phyloP scores from a whole-genome alignment of 306 rosid genomes.

The Astragalus membranaceus region DNA sequence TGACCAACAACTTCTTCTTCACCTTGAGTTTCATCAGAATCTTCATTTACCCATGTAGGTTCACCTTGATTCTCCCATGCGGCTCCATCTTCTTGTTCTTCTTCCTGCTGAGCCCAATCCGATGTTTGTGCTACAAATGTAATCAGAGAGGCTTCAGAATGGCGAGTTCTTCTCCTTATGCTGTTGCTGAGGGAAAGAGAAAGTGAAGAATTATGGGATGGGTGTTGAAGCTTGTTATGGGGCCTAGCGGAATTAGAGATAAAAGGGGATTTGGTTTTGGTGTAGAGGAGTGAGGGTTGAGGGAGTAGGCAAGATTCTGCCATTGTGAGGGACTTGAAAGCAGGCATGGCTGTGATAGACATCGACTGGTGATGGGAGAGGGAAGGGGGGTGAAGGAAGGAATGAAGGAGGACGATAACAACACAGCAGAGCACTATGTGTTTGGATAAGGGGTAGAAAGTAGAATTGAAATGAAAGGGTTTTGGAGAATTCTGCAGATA shows the following conservation, averaged over 20 bases:
- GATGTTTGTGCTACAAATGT: slow-evolving; percentile 68
- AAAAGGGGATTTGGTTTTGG: too few relatives aligned
- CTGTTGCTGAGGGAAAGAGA: slow-evolving; percentile 1
- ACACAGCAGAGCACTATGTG: slow-evolving; percentile 1
- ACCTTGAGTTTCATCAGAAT: slow-evolving; percentile 22
- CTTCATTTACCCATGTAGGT: slow-evolving; percentile 39
- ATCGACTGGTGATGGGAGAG: not conserved
- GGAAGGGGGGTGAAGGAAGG: too few relatives aligned
- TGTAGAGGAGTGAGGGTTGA: too few relatives aligned
- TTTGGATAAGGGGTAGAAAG: slow-evolving; percentile 61
- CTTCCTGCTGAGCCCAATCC: slow-evolving; percentile 82
- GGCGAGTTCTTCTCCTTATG: slow-evolving; percentile 19
- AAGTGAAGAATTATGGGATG: slow-evolving; percentile 27
- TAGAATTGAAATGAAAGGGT: too few relatives aligned
- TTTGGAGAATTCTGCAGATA: too few relatives aligned
- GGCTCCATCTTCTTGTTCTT: slow-evolving; percentile 35
- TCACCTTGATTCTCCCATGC: slow-evolving; percentile 39
- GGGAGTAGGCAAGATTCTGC: too few relatives aligned
- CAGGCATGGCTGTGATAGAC: slow-evolving; percentile 5
- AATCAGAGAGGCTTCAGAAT: not conserved
- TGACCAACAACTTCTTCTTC: too few relatives aligned
- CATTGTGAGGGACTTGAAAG: too few relatives aligned
- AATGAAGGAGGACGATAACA: slow-evolving; percentile 4
- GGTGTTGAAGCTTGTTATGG: slow-evolving; percentile 36
- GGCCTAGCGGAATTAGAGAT: slow-evolving; percentile 5